Evolutionary conservation across 805 yeast genomes (phyloP).

Genomic region (Maudiozyma barnettii): DNA sequence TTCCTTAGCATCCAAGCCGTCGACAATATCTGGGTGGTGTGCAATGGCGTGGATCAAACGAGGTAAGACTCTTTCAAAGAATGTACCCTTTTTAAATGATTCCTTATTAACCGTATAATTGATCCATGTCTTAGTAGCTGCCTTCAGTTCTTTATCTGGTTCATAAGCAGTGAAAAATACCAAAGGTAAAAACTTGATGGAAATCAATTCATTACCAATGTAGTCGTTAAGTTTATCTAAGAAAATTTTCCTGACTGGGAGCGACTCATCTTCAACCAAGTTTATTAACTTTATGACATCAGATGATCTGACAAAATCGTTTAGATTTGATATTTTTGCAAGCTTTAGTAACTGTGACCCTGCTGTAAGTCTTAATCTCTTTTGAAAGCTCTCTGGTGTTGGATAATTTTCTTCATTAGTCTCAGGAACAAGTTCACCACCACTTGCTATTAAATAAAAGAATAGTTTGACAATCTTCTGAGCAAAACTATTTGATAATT

Average conservation of each 20-base stretch:
- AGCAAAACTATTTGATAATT: conserved; percentile 37
- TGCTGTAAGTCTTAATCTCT: conserved; percentile 56
- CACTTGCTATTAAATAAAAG: conserved; percentile 56
- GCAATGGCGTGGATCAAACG: conserved; percentile 62
- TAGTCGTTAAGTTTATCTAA: conserved; percentile 41
- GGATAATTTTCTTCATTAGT: conserved; percentile 36
- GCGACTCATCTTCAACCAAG: conserved; percentile 58
- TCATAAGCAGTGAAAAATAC: conserved; percentile 72
- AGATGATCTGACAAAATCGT: conserved; percentile 41
- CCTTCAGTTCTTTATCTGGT: conserved; percentile 43
- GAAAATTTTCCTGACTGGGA: conserved; percentile 46
- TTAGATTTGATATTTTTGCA: conserved; percentile 45
- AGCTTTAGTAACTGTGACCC: conserved; percentile 57
- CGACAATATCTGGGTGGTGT: conserved; percentile 52
- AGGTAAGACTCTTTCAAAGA: conserved; percentile 57
- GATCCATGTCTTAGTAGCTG: conserved; percentile 59
- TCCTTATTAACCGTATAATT: conserved; percentile 39
- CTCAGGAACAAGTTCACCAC: conserved; percentile 61
- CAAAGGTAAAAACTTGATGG: conserved; percentile 58
- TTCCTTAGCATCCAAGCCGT: conserved; percentile 35
- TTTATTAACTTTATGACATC: conserved; percentile 46
- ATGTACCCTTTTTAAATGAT: conserved; percentile 33
- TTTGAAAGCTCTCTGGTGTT: conserved; percentile 55
- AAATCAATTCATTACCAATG: conserved; percentile 42
- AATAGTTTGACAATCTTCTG: conserved; percentile 61